A percentile compares a stretch with the other conserved stretches of the same genome.
Conservation (phyloP, 163 green algal genomes). For the Picocystis sp. region DNA sequence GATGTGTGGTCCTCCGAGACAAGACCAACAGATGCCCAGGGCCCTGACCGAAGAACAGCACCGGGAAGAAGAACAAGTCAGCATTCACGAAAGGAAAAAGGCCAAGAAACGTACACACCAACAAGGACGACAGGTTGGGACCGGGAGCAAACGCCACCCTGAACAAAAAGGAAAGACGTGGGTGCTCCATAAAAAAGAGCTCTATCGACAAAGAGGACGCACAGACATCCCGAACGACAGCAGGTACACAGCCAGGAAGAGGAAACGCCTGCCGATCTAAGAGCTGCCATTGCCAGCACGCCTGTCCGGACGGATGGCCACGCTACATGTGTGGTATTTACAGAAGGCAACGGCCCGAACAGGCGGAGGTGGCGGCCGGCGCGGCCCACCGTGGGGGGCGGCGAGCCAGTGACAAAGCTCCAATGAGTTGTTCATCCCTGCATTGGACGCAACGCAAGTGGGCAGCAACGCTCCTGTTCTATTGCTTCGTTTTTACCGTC, state of each 20-base stretch:
- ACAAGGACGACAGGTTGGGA: background rate
- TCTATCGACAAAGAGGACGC: conserved; percentile 55
- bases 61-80: conserved; percentile 2
- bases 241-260: conserved; percentile 79
- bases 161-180: conserved; percentile 39
- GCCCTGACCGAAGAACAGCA: conserved; percentile 5
- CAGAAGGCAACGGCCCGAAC: too few species aligned
- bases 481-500: too few species aligned
- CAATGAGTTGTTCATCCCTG: too few species aligned
- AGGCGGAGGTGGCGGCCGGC: too few species aligned
- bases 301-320: too few species aligned
- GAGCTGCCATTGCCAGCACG: too few species aligned
- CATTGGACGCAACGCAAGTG: too few species aligned
- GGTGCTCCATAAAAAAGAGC: conserved; percentile 86
- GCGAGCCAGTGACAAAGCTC: too few species aligned
- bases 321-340: too few species aligned
- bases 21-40: conserved; percentile 9
- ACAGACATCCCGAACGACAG: conserved; percentile 45
- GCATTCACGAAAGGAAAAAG: background rate
- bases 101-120: conserved; percentile 8
- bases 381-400: too few species aligned
- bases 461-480: too few species aligned
- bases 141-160: background rate
- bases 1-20: conserved; percentile 46
- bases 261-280: conserved; percentile 23